Base-by-base conservation (phyloP, 2,329 filamentous ascomycete species). In the Xylariaceae sp. region DNA sequence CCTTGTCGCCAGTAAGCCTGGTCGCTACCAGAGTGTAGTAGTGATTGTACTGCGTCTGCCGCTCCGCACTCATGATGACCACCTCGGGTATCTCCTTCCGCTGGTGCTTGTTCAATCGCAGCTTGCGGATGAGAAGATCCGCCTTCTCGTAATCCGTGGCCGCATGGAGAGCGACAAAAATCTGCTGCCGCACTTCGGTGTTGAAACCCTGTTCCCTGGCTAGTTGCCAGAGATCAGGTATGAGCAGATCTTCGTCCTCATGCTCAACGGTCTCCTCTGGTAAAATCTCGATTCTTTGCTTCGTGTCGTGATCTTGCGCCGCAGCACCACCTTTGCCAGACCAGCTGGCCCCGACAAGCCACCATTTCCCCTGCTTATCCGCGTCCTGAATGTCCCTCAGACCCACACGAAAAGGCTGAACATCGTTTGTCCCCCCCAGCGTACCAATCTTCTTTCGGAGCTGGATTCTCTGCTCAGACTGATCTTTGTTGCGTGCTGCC, bases 271-370 rank as follows among this genome's bases (percentile, higher is more conserved):
- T 52, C 15, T 64, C 50, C 44, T 73, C 33, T 61, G 9, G 22
- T 22, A 56, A 51, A 26, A 6, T 26, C 22, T 26, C 22, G 6
- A 6, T 26, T 26, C 34, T 13, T 18, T 33, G 8, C 16, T 19
- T 19, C 39, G 38, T 4, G 41, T 26, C n/a, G 18, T 13, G n/a
- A 33, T 9, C 17, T 6, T 11, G 17, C 16, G 44, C 18, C 31
- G 41, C 31, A 31, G 42, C 19, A 42, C 42, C 28, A 52, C 53
- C 34, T 53, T 39, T 54, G 4, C 76, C 78, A 3, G 75, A 69
- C 79, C 91, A 96, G 63, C 89, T 95, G n/a, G 93, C 91, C 38
- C 93, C 93, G 4, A 97, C 87, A 16, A 97, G 79, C 93, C 93
- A 98, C 93, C 93, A 98, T 68, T 95, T 96, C 1, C 93, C 93